Evolutionary conservation across 2,329 filamentous ascomycete species (phyloP).

Genomic region (Botrytis deweyae): DNA sequence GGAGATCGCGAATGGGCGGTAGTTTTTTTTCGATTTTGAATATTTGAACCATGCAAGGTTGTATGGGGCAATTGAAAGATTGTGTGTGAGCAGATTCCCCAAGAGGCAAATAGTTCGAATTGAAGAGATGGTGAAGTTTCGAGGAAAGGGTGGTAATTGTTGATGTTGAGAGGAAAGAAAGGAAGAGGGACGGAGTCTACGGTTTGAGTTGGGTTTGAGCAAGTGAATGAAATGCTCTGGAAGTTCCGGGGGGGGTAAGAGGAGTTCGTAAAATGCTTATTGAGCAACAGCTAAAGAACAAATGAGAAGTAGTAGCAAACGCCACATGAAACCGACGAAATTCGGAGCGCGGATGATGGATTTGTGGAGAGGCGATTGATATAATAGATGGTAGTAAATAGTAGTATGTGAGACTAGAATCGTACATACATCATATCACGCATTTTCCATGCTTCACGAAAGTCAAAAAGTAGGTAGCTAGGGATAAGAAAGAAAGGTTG

Average conservation of each 20-base stretch:
- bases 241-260: constrained; percentile 6
- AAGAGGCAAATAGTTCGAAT: too few species aligned
- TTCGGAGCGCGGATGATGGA: constrained; percentile 6
- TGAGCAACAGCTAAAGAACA: constrained; percentile 8
- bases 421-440: neutral
- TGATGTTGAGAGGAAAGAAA: constrained; percentile 10
- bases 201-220: neutral
- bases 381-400: neutral
- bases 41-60: constrained; percentile 16
- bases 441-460: neutral
- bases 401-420: neutral
- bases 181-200: constrained; percentile 4
- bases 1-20: constrained; percentile 18
- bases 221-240: constrained; percentile 1
- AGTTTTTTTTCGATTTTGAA: neutral
- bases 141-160: neutral
- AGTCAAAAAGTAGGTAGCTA: neutral
- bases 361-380: neutral
- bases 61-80: constrained; percentile 2
- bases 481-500: neutral
- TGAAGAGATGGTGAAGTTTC: neutral
- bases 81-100: neutral
- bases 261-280: constrained; percentile 20
- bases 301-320: constrained; percentile 12
- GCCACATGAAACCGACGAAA: constrained; percentile 20